Base-by-base conservation (phyloP, 345 rosid species). In the Populus nigra region DNA sequence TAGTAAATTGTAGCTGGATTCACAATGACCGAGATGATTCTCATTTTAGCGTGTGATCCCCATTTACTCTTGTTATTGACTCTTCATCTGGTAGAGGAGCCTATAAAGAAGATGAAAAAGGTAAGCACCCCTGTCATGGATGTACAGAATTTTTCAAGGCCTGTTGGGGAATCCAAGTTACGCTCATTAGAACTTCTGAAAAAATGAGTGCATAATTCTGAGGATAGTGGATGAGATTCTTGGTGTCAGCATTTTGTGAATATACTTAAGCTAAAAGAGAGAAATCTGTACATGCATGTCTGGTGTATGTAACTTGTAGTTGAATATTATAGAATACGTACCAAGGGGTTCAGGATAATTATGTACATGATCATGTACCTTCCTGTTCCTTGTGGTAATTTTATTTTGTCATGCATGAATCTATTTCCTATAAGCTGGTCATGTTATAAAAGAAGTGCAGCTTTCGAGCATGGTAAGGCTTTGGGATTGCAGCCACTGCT, bases 401-500 rank as follows among this genome's bases (percentile, higher is more conserved):
- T 39, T 23, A 72, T 27, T 61, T 53, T 17, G 72, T 45, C 41
- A 47, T 77, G 74, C 69, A 50, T 50, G 69, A 62, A 50, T 35
- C 22, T 25, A 36, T 8, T 33, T 45, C 17, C 16, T 12, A 45
- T 61, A 29, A 57, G 11, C 2, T 69, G 27, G 12, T 65, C n/a
- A 7, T 23, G 25, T n/a, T 49, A 71, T 41, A 23, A 12, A 62
- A 63, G 67, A 71, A 35, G 65, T 75, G 43, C 83, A 80, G 83
- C 81, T 78, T 77, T 77, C 47, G 16, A 33, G 23, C 2, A 77
- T 66, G 76, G 39, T 45, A 65, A 18, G 57, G 57, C 45, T 67
- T 57, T 45, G 82, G 82, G 77, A 83, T 83, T 78, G 79, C 74
- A 67, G 73, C 73, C 80, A 61, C 35, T 47, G 39, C 41, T 72